These are phyloP conservation scores for Apiospora malaysiana DNA, from an alignment of 2,329 filamentous ascomycete genomes.

Conservation along the genomic window DNA sequence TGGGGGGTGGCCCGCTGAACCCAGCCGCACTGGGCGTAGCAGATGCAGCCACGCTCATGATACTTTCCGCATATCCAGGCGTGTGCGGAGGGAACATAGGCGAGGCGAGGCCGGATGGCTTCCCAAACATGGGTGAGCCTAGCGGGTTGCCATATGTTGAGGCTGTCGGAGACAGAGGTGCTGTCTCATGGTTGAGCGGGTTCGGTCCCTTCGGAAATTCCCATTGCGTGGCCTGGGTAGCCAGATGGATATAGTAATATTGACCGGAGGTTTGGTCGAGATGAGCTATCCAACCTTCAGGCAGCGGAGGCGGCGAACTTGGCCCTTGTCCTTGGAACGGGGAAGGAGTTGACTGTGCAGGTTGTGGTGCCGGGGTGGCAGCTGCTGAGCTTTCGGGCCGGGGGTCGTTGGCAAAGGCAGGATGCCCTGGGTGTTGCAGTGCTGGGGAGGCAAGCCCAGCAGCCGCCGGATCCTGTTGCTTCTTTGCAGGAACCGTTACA, in stretches of 20 bases:
- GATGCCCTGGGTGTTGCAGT: constrained; percentile 71
- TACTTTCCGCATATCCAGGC: constrained; percentile 83
- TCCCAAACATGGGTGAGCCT: constrained; percentile 70
- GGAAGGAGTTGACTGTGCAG: constrained; percentile 47
- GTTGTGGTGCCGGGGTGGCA: constrained; percentile 50
- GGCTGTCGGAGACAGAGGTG: constrained; percentile 81
- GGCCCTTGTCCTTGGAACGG: constrained; percentile 60
- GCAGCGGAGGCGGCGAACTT: constrained; percentile 87
- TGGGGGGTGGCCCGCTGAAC: constrained; percentile 87
- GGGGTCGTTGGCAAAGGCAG: constrained; percentile 88
- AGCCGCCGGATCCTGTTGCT: constrained; percentile 34
- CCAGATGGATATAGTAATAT: constrained; percentile 98
- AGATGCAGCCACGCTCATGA: constrained; percentile 78
- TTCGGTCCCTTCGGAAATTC: constrained; percentile 97
- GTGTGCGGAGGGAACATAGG: constrained; percentile 84
- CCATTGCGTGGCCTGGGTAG: constrained; percentile 96
- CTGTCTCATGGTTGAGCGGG: constrained; percentile 81
- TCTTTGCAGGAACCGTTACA: constrained; percentile 41
- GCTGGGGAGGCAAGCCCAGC: constrained; percentile 52
- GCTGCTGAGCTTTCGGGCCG: constrained; percentile 55
- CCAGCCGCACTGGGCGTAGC: constrained; percentile 79
- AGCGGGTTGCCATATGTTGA: constrained; percentile 79
- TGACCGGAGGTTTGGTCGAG: constrained; percentile 94
- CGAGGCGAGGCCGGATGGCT: constrained; percentile 74
- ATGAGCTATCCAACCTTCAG: constrained; percentile 98